Conservation (phyloP, 2,329 filamentous ascomycete species). For the Magnaporthales sp. region DNA sequence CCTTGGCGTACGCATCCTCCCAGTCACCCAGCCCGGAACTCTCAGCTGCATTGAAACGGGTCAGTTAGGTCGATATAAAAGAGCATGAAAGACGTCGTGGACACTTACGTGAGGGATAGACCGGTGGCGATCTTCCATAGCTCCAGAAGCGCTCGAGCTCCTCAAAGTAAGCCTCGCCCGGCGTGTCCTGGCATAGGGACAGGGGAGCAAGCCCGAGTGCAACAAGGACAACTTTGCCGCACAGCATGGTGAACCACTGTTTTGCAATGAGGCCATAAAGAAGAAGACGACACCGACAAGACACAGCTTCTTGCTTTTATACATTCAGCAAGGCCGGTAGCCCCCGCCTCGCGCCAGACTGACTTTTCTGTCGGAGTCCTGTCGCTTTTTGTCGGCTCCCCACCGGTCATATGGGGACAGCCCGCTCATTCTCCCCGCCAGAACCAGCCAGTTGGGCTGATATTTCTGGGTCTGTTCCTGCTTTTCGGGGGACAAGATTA, state of each 20-base stretch:
- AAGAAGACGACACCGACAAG: neutral
- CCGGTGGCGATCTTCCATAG: constrained; percentile 34
- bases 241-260: neutral
- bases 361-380: neutral
- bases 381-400: neutral
- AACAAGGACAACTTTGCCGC: neutral
- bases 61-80: constrained; percentile 57
- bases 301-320: neutral
- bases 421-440: neutral
- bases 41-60: constrained; percentile 35
- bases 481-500: neutral
- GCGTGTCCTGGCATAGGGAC: neutral
- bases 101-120: constrained; percentile 40
- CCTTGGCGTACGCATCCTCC: constrained; percentile 55
- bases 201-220: neutral
- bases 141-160: constrained; percentile 2
- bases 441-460: neutral
- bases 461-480: neutral
- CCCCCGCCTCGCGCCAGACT: neutral
- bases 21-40: constrained; percentile 36
- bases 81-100: constrained; percentile 13
- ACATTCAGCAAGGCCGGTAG: neutral
- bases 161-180: neutral
- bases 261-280: neutral
- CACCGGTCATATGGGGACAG: neutral